These are phyloP conservation scores for Amylocarpus encephaloides DNA, from an alignment of 2,329 filamentous ascomycete species.

Conservation along the genomic window DNA sequence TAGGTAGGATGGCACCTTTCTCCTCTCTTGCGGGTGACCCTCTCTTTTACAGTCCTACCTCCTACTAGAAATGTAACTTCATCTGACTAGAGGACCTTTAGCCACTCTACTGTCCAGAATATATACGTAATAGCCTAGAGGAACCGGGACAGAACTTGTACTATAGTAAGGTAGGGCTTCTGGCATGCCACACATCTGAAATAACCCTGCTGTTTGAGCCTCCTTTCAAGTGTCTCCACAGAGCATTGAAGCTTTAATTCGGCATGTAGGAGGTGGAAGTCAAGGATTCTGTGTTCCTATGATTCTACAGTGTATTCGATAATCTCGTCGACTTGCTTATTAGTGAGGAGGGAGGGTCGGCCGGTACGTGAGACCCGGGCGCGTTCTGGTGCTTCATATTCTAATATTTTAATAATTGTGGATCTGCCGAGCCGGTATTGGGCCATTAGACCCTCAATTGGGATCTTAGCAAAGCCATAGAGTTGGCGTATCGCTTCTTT, in stretches of 20 bases:
- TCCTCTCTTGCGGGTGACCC: too few relatives aligned
- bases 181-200: too few relatives aligned
- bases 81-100: neutral
- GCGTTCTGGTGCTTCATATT: neutral
- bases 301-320: neutral
- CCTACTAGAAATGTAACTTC: neutral
- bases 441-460: neutral
- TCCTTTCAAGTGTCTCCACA: too few relatives aligned
- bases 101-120: too few relatives aligned
- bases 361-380: neutral
- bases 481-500: slow-evolving; percentile 11
- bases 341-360: neutral
- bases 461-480: slow-evolving; percentile 5
- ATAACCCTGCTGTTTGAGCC: too few relatives aligned
- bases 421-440: neutral
- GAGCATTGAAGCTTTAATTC: too few relatives aligned
- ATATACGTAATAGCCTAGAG: too few relatives aligned
- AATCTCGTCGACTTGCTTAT: neutral
- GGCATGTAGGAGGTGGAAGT: neutral
- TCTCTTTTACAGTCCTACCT: too few relatives aligned
- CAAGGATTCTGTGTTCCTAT: neutral
- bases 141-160: too few relatives aligned
- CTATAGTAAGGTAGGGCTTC: too few relatives aligned
- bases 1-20: neutral
- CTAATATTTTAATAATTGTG: neutral